Percentiles rank a stretch among this genome's conserved stretches.
These are phyloP conservation scores for Xerocomus potaroensis DNA, from an alignment of 768 basidiomycete species.

Conservation along the genomic window DNA sequence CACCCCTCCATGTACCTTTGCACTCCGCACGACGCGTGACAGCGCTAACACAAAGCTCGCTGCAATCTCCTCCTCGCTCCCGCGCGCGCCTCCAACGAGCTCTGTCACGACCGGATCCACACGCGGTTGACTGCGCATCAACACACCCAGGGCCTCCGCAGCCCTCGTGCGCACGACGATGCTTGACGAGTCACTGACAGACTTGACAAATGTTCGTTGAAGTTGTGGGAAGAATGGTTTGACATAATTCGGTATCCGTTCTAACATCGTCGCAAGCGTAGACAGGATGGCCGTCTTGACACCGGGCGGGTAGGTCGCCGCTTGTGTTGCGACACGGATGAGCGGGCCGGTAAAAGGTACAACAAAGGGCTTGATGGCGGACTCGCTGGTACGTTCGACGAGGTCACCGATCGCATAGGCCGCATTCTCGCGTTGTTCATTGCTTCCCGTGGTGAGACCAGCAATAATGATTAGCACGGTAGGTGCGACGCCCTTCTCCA, in stretches of 20 bases:
- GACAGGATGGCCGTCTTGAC: conserved; percentile 90
- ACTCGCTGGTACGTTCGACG: conserved; percentile 80
- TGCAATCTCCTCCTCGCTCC: conserved; percentile 65
- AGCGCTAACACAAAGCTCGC: conserved; percentile 74
- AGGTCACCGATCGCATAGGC: conserved; percentile 96
- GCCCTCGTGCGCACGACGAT: conserved; percentile 76
- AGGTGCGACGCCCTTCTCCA: conserved; percentile 79
- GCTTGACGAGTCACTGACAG: conserved; percentile 75
- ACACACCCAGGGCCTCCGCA: conserved; percentile 76
- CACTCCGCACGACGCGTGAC: conserved; percentile 68
- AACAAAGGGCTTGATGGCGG: conserved; percentile 90
- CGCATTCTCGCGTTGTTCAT: conserved; percentile 93
- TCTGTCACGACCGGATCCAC: conserved; percentile 96
- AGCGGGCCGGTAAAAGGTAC: conserved; percentile 94
- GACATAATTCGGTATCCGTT: conserved; percentile 82
- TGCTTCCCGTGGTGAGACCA: conserved; percentile 90
- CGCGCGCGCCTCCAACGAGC: conserved; percentile 57
- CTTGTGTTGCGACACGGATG: conserved; percentile 90
- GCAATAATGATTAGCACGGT: conserved; percentile 85
- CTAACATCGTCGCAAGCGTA: conserved; percentile 81
- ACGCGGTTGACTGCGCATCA: conserved; percentile 88
- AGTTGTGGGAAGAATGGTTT: conserved; percentile 99
- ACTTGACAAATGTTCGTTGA: conserved; percentile 95
- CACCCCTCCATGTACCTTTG: conserved; percentile 55
- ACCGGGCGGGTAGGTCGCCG: conserved; percentile 83